A percentile compares a stretch with the other conserved stretches of the same genome.
These are phyloP conservation scores for Lecanosticta acicola DNA, from an alignment of 2,329 filamentous ascomycete genomes.

Conservation along the genomic window DNA sequence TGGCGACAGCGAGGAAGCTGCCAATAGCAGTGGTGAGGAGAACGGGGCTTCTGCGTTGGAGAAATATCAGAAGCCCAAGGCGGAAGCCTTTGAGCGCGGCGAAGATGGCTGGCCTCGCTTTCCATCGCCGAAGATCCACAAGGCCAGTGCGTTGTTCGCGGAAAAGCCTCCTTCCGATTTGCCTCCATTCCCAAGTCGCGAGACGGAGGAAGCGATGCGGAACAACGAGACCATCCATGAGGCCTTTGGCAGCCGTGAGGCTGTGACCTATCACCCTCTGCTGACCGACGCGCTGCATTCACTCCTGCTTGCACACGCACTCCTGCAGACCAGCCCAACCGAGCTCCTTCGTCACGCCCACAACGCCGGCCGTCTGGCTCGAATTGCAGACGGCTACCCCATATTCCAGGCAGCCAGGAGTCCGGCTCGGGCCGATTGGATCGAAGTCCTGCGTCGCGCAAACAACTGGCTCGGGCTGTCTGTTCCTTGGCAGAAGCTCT, in stretches of 20 bases:
- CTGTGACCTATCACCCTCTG: conserved; percentile 74
- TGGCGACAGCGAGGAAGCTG: conserved; percentile 19
- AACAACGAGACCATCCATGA: conserved; percentile 26
- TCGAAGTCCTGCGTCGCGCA: conserved; percentile 62
- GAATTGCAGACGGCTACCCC: conserved; percentile 72
- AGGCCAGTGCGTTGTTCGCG: conserved; percentile 63
- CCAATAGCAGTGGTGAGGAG: conserved; percentile 15
- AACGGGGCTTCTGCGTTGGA: conserved; percentile 36
- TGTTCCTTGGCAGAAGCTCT: conserved; percentile 65
- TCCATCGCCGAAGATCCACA: conserved; percentile 48
- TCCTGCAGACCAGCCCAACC: conserved; percentile 70
- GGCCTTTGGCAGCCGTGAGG: conserved; percentile 50
- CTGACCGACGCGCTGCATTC: conserved; percentile 73
- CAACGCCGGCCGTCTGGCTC: conserved; percentile 70
- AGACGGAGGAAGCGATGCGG: conserved; percentile 22
- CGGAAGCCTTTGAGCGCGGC: conserved; percentile 28
- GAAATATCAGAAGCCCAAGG: conserved; percentile 34
- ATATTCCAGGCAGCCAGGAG: conserved; percentile 69
- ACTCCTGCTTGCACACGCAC: conserved; percentile 69
- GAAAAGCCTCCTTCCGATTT: conserved; percentile 61
- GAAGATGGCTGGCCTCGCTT: conserved; percentile 42
- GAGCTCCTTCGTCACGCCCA: conserved; percentile 74
- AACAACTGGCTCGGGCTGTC: conserved; percentile 65
- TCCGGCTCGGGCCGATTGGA: conserved; percentile 72
- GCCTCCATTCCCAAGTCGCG: conserved; percentile 57